phyloP scores from a whole-genome alignment of 2,329 filamentous ascomycete genomes.

The Aaosphaeria pasadenensis region DNA sequence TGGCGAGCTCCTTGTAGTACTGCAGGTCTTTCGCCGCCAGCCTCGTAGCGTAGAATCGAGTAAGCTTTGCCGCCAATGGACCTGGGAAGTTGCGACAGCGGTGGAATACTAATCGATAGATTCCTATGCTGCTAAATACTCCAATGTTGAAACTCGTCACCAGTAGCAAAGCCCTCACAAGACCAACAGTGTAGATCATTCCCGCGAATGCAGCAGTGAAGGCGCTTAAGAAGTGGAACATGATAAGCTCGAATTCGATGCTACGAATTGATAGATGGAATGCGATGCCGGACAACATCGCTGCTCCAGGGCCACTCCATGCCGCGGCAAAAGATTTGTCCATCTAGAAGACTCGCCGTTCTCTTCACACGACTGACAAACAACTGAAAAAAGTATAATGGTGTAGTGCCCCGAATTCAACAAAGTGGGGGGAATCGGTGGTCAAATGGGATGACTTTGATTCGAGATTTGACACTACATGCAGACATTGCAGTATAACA shows the following conservation, averaged over 20 bases:
- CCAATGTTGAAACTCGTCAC: slow-evolving; percentile 10
- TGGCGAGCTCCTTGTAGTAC: slow-evolving; percentile 26
- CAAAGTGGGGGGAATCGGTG: too few relatives aligned
- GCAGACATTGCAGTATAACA: too few relatives aligned
- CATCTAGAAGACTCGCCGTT: too few relatives aligned
- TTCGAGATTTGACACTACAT: too few relatives aligned
- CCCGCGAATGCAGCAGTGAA: slow-evolving; percentile 9
- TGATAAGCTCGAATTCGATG: slow-evolving; percentile 21
- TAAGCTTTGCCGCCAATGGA: slow-evolving; percentile 18
- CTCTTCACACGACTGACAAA: too few relatives aligned
- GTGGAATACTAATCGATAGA: slow-evolving; percentile 25
- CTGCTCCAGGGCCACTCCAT: not conserved
- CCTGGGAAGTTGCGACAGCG: slow-evolving; percentile 22
- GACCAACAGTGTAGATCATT: slow-evolving; percentile 6
- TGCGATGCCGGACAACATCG: slow-evolving; percentile 11
- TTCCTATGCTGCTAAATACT: slow-evolving; percentile 15
- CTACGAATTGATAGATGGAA: slow-evolving; percentile 14
- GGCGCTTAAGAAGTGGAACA: slow-evolving; percentile 20
- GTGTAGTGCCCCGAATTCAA: too few relatives aligned
- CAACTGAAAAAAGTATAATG: too few relatives aligned
- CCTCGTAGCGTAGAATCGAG: slow-evolving; percentile 23
- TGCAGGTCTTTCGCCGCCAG: slow-evolving; percentile 23
- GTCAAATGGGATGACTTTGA: too few relatives aligned
- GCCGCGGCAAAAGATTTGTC: too few relatives aligned
- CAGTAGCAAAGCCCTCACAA: slow-evolving; percentile 7